Evolutionary conservation across 176 grass and related monocot genomes (phyloP).

Genomic region (Aegilops sharonensis): DNA sequence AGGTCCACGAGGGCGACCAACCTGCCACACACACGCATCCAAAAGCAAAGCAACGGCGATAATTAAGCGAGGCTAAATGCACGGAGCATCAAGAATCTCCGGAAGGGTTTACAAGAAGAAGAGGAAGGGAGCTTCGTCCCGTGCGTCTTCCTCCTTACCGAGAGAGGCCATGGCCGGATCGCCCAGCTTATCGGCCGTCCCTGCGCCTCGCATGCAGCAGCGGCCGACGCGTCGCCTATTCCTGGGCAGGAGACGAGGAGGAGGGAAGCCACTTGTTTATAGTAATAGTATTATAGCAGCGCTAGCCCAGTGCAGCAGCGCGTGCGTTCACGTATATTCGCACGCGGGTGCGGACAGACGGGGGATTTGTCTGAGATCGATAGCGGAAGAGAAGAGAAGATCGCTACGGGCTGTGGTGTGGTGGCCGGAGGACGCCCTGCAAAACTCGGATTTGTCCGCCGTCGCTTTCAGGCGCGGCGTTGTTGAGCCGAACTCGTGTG

Average conservation of each 20-base stretch:
- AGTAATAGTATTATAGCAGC: neutral
- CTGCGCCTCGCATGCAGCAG: slow-evolving; percentile 7
- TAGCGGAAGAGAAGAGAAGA: too few relatives aligned
- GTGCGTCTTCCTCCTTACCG: slow-evolving; percentile 17
- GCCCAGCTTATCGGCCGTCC: neutral
- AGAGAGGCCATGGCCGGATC: slow-evolving; percentile 28
- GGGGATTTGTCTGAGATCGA: neutral
- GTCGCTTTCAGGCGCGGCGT: slow-evolving; percentile 16
- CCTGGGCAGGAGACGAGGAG: neutral
- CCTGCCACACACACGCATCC: neutral
- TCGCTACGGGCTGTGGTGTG: neutral
- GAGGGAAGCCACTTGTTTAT: neutral
- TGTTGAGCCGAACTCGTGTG: neutral
- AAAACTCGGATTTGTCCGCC: slow-evolving; percentile 24
- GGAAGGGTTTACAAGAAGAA: neutral
- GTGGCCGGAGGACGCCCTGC: neutral
- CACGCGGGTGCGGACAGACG: neutral
- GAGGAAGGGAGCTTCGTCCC: neutral
- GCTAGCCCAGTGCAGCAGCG: too few relatives aligned
- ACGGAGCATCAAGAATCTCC: neutral
- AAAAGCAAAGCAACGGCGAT: neutral
- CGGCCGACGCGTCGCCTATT: slow-evolving; percentile 12
- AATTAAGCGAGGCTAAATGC: neutral
- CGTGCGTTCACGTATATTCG: neutral
- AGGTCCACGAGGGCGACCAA: slow-evolving; percentile 32